Percentiles rank a stretch among this genome's conserved stretches.
Evolutionary conservation across 2,329 filamentous ascomycete species (phyloP).

Genomic region (Helminthosporium solani): DNA sequence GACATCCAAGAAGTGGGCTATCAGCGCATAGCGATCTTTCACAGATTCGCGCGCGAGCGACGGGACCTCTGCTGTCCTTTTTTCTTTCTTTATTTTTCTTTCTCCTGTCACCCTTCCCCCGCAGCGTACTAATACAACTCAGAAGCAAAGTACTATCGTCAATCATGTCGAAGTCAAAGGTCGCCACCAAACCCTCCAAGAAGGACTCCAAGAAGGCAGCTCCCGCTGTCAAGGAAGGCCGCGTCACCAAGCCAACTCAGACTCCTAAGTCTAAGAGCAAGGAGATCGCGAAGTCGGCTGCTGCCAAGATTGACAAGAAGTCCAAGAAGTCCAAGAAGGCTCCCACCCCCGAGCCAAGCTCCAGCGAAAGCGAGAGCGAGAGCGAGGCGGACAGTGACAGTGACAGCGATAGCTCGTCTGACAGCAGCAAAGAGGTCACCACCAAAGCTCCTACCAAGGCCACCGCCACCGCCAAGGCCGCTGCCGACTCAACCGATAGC

Average conservation of each 20-base stretch:
- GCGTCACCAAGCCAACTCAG: slow-evolving; percentile 67
- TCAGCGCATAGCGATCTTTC: slow-evolving; percentile 22
- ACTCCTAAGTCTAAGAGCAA: slow-evolving; percentile 67
- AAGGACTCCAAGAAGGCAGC: slow-evolving; percentile 65
- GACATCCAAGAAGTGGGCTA: slow-evolving; percentile 42
- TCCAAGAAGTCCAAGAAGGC: slow-evolving; percentile 53
- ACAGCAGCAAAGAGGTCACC: slow-evolving; percentile 29
- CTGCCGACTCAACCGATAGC: slow-evolving; percentile 20
- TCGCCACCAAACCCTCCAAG: slow-evolving; percentile 34
- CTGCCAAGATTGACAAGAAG: slow-evolving; percentile 47
- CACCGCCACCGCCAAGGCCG: slow-evolving; percentile 5
- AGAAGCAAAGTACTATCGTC: slow-evolving; percentile 28
- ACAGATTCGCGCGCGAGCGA: slow-evolving; percentile 23
- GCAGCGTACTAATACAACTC: slow-evolving; percentile 33
- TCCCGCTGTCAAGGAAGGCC: slow-evolving; percentile 63
- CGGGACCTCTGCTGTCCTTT: slow-evolving; percentile 22
- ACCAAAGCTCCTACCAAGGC: slow-evolving; percentile 24
- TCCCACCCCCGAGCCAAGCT: slow-evolving; percentile 49
- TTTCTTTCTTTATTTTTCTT: slow-evolving; percentile 17
- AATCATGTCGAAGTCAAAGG: slow-evolving; percentile 43
- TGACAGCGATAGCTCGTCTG: slow-evolving; percentile 21
- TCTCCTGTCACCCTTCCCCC: slow-evolving; percentile 4
- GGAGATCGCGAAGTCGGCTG: slow-evolving; percentile 60
- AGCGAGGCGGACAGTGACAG: slow-evolving; percentile 31
- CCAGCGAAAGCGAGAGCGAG: slow-evolving; percentile 33